Percentiles rank a stretch among this genome's conserved stretches.
These are phyloP conservation scores for Flaveria floridana DNA, from an alignment of 140 eudicot species.

Conservation along the genomic window DNA sequence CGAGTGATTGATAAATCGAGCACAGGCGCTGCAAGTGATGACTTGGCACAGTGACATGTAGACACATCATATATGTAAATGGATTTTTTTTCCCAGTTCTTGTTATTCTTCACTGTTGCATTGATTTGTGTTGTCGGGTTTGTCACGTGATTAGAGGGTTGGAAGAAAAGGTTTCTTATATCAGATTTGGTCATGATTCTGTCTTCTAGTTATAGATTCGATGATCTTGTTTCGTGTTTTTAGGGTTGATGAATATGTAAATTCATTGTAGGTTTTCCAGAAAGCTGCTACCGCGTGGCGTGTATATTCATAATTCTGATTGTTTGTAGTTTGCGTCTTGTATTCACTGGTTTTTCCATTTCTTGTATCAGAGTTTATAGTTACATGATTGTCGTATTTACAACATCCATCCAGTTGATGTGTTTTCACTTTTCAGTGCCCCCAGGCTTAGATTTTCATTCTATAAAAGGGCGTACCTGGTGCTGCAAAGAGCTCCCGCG, in stretches of 20 bases:
- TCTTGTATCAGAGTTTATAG: not conserved
- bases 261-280: slow-evolving; percentile 54
- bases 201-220: slow-evolving; percentile 12
- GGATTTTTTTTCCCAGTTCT: slow-evolving; percentile 20
- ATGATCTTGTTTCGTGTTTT: slow-evolving; percentile 24
- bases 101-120: slow-evolving; percentile 11
- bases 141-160: slow-evolving; percentile 26
- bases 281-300: slow-evolving; percentile 34
- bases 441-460: too few relatives aligned
- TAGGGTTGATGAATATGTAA: slow-evolving; percentile 58
- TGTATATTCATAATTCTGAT: slow-evolving; percentile 48
- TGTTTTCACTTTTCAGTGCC: not conserved
- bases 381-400: not conserved
- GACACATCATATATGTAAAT: slow-evolving; percentile 37
- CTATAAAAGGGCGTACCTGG: too few relatives aligned
- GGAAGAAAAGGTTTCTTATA: slow-evolving; percentile 38
- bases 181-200: slow-evolving; percentile 30
- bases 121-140: slow-evolving; percentile 24
- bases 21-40: slow-evolving; percentile 65
- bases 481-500: too few relatives aligned
- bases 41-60: slow-evolving; percentile 47
- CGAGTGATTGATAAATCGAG: slow-evolving; percentile 77
- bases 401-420: not conserved
- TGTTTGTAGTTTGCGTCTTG: slow-evolving; percentile 34
- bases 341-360: slow-evolving; percentile 13